Base-by-base conservation (phyloP, 352 stramenopile genomes). In the Detonula confervacea region DNA sequence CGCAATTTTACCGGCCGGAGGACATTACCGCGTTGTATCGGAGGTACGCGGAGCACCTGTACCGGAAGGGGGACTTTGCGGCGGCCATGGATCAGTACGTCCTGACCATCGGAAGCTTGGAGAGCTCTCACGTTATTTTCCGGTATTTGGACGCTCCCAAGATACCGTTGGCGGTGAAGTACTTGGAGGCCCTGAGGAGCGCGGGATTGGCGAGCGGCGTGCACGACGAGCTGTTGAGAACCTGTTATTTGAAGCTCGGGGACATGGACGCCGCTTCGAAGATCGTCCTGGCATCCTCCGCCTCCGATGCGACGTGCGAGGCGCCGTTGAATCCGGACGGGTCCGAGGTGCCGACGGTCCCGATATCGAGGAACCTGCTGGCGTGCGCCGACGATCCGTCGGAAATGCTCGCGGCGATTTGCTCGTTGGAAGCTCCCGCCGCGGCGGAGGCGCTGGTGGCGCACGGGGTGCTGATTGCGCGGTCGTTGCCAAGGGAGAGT, bases 121-220 rank as follows among this genome's bases (percentile, higher is more conserved):
- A 99, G 76, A 95, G 96, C 4, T 98, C 96, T 3, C 98, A 99
- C 77, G 97, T 99, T 39, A 98, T 99, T 75, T 96, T 96, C 67
- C 94, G 96, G 30, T 99, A 98, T 77, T 80, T 99, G 42, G 97
- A 99, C 86, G 96, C 97, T 0, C 96, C 98, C 54, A 97, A 97
- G 47, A 98, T 99, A 78, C 93, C 97, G 69, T 96, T 98, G 35
- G 84, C 99, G 7, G 98, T 97, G 4, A 94, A 94, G 44, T 99
- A 99, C 81, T 90, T 99, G 14, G 97, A 99, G 44, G 74, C 87
- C 51, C 61, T 93, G 6, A 74, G 84, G 18, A 42, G 49, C 6
- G 60, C 71, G 25, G 81, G 87, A 16, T 39, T 91, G 7, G 81
- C 86, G 37, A 87, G 83, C 16, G 54, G 72, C 2, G 87, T 91